Evolutionary conservation across 768 basidiomycete genomes (phyloP), one percentile per base, ranked within the genome.

Genomic region (Sporobolomyces phaffii): DNA sequence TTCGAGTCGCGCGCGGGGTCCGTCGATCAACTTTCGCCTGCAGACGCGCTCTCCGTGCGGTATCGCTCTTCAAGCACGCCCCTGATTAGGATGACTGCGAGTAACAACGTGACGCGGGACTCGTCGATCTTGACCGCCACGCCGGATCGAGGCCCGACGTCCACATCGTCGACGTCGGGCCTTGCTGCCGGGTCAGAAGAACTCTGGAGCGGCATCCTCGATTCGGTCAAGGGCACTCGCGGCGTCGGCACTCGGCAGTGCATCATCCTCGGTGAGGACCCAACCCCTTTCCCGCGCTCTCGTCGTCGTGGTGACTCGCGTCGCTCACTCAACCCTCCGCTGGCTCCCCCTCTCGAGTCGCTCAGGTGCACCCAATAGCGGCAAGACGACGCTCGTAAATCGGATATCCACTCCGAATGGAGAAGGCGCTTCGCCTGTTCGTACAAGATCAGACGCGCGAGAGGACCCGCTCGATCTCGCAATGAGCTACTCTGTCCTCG

Each of bases 201-300:
- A 73, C 80, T 97, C 44, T 98, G 94, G 94, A 88, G 86, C 4
- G 89, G 89, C 17, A 97, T 98, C 72, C 82, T 98, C 7, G 86
- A 92, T 78, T 86, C 87, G 17, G 87, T 94, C 29, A 89, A 90
- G 2, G 85, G 86, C 33, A 84, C 87, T 41, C 84, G 89, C 59
- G 84, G 87, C 15, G 88, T 86, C 74, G 88, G 88, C 20, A 86
- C 89, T 24, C 96, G 93, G 78, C 89, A 93, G 76, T 81, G 94
- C 31, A 80, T 98, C 49, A 73, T 97, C 1, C 84, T 97, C 5
- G 92, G 79, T 78, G 41, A 56, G 78, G 73, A n/a, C n/a, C 33
- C 10, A 47, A n/a, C 26, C 20, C 48, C 15, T 34, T 33, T 22
- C 18, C 36, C n/a, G 14, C 45, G 18, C 33, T 57, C 41, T 41